Percentiles rank a stretch among this genome's conserved stretches.
These are phyloP conservation scores for Nannochloropsis oceanica DNA, from an alignment of 108 stramenopile species.

Conservation along the genomic window DNA sequence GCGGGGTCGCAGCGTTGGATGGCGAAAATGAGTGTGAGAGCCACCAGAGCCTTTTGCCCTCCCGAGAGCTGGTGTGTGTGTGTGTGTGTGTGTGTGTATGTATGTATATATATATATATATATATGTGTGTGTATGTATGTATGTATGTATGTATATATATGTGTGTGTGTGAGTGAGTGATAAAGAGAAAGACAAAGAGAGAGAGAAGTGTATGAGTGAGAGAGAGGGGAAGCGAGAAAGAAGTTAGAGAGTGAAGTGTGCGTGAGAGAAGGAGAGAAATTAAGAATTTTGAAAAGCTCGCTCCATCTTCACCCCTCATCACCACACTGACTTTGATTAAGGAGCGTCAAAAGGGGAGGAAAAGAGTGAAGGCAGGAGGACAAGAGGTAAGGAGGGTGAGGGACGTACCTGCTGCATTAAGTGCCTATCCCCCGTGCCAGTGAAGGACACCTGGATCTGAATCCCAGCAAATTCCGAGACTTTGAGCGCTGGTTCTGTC, in stretches of 20 bases:
- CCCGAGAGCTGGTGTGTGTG: slow-evolving; percentile 53
- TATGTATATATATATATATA: no score
- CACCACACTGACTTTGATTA: no score
- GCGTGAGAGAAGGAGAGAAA: no score
- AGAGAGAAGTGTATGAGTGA: no score
- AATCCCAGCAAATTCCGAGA: slow-evolving; percentile 58
- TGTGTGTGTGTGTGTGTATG: slow-evolving; percentile 14
- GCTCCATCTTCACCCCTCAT: no score
- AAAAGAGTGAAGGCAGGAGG: no score
- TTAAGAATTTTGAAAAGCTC: no score
- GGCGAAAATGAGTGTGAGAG: slow-evolving; percentile 95
- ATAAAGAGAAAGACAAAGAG: background rate
- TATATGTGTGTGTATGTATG: no score
- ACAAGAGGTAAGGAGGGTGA: no score
- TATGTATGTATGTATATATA: background rate
- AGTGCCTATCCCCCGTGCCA: slow-evolving; percentile 57
- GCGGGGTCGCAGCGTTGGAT: slow-evolving; percentile 81
- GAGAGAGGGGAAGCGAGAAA: no score
- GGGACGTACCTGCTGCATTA: slow-evolving; percentile 11
- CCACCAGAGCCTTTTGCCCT: slow-evolving; percentile 98
- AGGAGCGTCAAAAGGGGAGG: no score
- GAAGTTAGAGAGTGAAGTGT: no score
- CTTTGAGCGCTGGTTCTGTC: background rate
- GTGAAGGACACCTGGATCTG: slow-evolving; percentile 81
- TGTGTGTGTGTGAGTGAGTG: slow-evolving; percentile 51